A percentile compares a stretch with the other conserved stretches of the same genome.
Evolutionary conservation across 2,329 filamentous ascomycete species (phyloP).

Genomic region (Calonectria naviculata): DNA sequence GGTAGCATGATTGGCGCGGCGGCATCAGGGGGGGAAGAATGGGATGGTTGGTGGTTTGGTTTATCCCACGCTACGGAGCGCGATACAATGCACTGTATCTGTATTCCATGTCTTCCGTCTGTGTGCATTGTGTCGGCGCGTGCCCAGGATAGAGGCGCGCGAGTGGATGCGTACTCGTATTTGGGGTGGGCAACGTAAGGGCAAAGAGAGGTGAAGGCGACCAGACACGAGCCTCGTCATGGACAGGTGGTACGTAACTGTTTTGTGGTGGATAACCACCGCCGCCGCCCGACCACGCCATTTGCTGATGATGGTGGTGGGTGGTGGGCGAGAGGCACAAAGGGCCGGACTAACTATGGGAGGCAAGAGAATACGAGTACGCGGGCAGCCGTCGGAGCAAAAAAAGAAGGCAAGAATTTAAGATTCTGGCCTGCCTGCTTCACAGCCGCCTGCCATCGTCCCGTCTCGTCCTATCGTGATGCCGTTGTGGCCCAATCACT

Average conservation of each 20-base stretch:
- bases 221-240: not conserved
- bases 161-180: constrained; percentile 19
- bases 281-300: constrained; percentile 5
- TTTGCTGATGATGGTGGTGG: constrained; percentile 6
- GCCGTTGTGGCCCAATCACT: not conserved
- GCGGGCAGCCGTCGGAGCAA: not conserved
- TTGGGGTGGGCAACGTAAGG: constrained; percentile 1
- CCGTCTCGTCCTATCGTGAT: constrained; percentile 5
- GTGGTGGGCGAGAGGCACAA: not conserved
- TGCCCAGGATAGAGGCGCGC: constrained; percentile 7
- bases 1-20: not conserved
- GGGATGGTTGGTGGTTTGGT: not conserved
- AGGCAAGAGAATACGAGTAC: constrained; percentile 1
- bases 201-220: not conserved
- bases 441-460: not conserved
- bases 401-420: not conserved
- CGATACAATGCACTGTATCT: not conserved
- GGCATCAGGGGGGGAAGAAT: not conserved
- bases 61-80: not conserved
- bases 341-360: not conserved
- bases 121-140: not conserved
- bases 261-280: not conserved
- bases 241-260: constrained; percentile 2
- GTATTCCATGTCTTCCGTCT: not conserved
- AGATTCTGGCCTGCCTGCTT: not conserved